Percentiles rank a stretch among this genome's conserved stretches.
phyloP scores from a whole-genome alignment of 257 asterid species.

The Jacaranda copaia region DNA sequence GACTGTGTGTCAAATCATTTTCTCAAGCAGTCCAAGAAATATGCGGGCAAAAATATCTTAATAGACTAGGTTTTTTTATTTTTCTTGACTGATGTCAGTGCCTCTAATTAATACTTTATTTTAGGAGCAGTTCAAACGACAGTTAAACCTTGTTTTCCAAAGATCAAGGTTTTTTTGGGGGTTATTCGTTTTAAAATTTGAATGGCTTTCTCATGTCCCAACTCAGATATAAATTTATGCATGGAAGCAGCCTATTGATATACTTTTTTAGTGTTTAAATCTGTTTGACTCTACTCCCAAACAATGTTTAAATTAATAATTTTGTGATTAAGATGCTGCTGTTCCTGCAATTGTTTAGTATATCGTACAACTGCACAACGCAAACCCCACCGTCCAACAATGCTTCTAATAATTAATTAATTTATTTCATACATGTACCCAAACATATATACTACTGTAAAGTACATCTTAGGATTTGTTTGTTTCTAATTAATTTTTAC shows the following conservation, averaged over 20 bases:
- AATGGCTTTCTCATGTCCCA: background rate
- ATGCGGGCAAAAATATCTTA: slow-evolving; percentile 26
- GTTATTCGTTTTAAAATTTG: background rate
- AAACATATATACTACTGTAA: background rate
- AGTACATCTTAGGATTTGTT: slow-evolving; percentile 25
- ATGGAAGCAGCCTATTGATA: background rate
- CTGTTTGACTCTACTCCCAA: background rate
- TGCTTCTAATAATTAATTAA: slow-evolving; percentile 11
- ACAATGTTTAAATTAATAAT: background rate
- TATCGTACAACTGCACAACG: background rate
- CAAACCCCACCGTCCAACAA: slow-evolving; percentile 23
- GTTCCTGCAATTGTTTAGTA: background rate
- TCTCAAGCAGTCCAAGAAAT: slow-evolving; percentile 38
- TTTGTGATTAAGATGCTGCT: slow-evolving; percentile 7
- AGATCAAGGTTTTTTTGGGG: slow-evolving; percentile 6
- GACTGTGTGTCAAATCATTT: slow-evolving; percentile 49
- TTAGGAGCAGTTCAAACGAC: slow-evolving; percentile 15
- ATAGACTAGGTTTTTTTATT: slow-evolving; percentile 32
- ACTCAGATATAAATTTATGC: background rate
- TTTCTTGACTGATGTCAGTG: slow-evolving; percentile 34
- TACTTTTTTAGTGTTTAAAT: background rate
- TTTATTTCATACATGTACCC: background rate
- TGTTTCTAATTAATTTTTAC: background rate
- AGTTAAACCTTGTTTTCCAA: slow-evolving; percentile 20
- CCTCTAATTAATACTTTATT: slow-evolving; percentile 27